phyloP scores from a whole-genome alignment of 1,284 basidiomycete species.

The Puccinia hordei region DNA sequence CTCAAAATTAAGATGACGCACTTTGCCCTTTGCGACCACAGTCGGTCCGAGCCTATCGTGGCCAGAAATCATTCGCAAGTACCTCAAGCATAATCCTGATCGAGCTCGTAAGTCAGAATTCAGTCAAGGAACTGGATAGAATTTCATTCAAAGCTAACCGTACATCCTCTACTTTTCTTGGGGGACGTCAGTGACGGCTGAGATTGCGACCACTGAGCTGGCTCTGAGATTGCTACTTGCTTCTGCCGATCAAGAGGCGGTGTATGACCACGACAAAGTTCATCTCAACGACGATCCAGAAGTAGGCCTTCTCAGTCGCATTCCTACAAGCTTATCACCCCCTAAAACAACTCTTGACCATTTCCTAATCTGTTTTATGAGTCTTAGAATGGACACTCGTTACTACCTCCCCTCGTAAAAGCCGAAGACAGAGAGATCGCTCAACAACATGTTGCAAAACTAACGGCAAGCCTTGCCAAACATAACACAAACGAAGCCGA shows the following conservation, averaged over 20 bases:
- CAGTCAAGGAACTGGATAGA: not conserved
- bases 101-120: constrained; percentile 13
- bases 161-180: not conserved
- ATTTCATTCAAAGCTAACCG: not conserved
- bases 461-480: constrained; percentile 3
- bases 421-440: constrained; percentile 5
- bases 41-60: constrained; percentile 52
- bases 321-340: not conserved
- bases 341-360: constrained; percentile 10
- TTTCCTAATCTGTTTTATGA: not conserved
- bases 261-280: constrained; percentile 38
- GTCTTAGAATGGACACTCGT: constrained; percentile 3
- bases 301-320: constrained; percentile 25
- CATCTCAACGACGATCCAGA: constrained; percentile 33
- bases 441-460: constrained; percentile 11
- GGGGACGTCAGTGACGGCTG: constrained; percentile 14
- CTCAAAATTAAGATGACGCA: not conserved
- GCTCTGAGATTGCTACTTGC: constrained; percentile 21
- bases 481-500: constrained; percentile 13
- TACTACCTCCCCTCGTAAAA: constrained; percentile 18
- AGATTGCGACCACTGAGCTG: constrained; percentile 22
- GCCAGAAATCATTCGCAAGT: constrained; percentile 59
- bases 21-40: not conserved
- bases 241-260: constrained; percentile 15
- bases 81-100: constrained; percentile 59